These are phyloP conservation scores for Leucosporidium yakuticum DNA, from an alignment of 768 basidiomycete species.

Conservation along the genomic window DNA sequence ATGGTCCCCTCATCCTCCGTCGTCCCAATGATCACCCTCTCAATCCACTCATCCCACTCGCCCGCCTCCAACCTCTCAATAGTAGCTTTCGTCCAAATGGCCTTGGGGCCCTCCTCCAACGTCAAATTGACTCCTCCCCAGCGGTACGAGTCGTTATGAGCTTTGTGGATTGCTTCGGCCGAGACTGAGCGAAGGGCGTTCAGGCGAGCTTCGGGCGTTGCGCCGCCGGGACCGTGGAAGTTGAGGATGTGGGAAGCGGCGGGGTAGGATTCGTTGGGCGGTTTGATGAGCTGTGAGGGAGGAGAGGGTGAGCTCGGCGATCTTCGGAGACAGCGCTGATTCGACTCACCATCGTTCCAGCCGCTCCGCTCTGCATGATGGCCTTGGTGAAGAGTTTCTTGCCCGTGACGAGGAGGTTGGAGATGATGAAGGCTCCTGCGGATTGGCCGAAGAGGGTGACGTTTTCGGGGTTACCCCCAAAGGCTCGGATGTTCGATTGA, in stretches of 20 bases:
- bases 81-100: slow-evolving; percentile 16
- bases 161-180: neutral
- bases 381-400: slow-evolving; percentile 22
- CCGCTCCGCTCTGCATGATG: slow-evolving; percentile 25
- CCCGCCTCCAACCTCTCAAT: slow-evolving; percentile 4
- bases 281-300: slow-evolving; percentile 5
- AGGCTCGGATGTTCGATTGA: slow-evolving; percentile 40
- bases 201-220: slow-evolving; percentile 4
- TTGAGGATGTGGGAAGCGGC: slow-evolving; percentile 14
- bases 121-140: neutral
- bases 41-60: slow-evolving; percentile 26
- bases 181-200: slow-evolving; percentile 12
- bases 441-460: slow-evolving; percentile 57
- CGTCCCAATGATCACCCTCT: slow-evolving; percentile 12
- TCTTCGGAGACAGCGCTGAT: neutral
- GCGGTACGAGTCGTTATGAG: slow-evolving; percentile 18
- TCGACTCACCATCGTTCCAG: slow-evolving; percentile 20
- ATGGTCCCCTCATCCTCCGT: slow-evolving; percentile 24
- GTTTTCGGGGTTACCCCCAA: slow-evolving; percentile 43
- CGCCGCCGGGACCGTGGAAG: neutral
- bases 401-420: slow-evolving; percentile 36
- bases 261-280: slow-evolving; percentile 16
- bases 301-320: neutral
- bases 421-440: slow-evolving; percentile 52
- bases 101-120: neutral